Conservation (phyloP, 345 rosid genomes). For the Acer saccharum region DNA sequence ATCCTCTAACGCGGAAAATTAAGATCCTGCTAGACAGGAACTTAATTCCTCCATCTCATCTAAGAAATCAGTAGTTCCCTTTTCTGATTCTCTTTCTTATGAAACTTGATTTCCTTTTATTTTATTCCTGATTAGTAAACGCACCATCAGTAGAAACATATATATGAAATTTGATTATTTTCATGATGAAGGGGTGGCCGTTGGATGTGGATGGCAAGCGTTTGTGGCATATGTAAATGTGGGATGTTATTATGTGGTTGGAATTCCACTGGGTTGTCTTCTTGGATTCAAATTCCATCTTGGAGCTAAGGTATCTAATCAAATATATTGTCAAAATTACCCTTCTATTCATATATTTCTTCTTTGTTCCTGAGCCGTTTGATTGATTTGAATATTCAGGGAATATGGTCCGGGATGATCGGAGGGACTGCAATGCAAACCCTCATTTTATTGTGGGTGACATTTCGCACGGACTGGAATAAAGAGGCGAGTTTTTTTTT, state of each 20-base stretch:
- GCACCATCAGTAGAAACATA: too few relatives aligned
- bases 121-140: too few relatives aligned
- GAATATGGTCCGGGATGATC: conserved; percentile 70
- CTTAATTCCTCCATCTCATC: too few relatives aligned
- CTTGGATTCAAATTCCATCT: conserved; percentile 58
- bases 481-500: conserved; percentile 40
- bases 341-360: neutral
- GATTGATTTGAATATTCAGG: conserved; percentile 28
- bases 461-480: conserved; percentile 56
- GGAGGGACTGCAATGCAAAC: conserved; percentile 64
- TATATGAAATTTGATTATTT: neutral
- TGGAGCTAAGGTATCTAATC: conserved; percentile 50
- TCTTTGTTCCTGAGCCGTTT: neutral
- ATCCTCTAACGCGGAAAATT: too few relatives aligned
- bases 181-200: conserved; percentile 57
- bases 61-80: too few relatives aligned
- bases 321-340: neutral
- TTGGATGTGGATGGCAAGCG: conserved; percentile 82
- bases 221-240: conserved; percentile 68
- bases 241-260: conserved; percentile 60
- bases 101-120: too few relatives aligned
- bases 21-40: too few relatives aligned
- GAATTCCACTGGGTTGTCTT: conserved; percentile 56
- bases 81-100: too few relatives aligned
- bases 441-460: conserved; percentile 45